These are phyloP conservation scores for Ligustrum vulgare DNA, from an alignment of 257 asterid species.

Conservation along the genomic window DNA sequence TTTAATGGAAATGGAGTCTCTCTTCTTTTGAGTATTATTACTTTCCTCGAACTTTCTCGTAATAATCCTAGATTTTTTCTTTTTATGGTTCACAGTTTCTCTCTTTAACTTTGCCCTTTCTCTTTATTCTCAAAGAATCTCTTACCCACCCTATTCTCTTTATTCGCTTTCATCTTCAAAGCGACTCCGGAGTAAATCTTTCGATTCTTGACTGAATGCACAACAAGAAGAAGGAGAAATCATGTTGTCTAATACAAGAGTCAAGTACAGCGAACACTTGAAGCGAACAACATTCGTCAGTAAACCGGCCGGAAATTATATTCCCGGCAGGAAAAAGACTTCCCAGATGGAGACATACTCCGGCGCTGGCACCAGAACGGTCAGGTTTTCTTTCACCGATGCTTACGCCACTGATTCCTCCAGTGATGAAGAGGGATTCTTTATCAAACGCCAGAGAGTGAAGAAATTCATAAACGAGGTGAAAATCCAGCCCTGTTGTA, in stretches of 20 bases:
- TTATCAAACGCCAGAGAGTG: constrained; percentile 38
- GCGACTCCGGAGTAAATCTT: constrained; percentile 41
- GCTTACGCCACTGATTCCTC: constrained; percentile 89
- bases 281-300: constrained; percentile 34
- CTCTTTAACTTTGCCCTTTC: constrained; percentile 38
- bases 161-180: constrained; percentile 35
- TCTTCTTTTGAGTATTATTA: constrained; percentile 22
- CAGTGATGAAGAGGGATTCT: constrained; percentile 50
- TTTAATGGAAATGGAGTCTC: background rate
- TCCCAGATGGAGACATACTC: constrained; percentile 15
- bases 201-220: constrained; percentile 7
- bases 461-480: constrained; percentile 64
- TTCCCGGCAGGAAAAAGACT: constrained; percentile 19
- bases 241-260: constrained; percentile 30
- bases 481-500: constrained; percentile 33
- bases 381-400: constrained; percentile 69
- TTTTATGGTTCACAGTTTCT: constrained; percentile 21
- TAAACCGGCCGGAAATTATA: constrained; percentile 21
- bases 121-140: constrained; percentile 47
- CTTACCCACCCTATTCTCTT: background rate
- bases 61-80: constrained; percentile 23
- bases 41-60: constrained; percentile 25
- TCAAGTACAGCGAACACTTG: constrained; percentile 60
- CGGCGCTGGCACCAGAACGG: constrained; percentile 28
- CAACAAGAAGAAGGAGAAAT: constrained; percentile 20